A percentile compares a stretch with the other conserved stretches of the same genome.
Evolutionary conservation across 202 grass and related monocot genomes (phyloP).

Genomic region (Eragrostis tef): DNA sequence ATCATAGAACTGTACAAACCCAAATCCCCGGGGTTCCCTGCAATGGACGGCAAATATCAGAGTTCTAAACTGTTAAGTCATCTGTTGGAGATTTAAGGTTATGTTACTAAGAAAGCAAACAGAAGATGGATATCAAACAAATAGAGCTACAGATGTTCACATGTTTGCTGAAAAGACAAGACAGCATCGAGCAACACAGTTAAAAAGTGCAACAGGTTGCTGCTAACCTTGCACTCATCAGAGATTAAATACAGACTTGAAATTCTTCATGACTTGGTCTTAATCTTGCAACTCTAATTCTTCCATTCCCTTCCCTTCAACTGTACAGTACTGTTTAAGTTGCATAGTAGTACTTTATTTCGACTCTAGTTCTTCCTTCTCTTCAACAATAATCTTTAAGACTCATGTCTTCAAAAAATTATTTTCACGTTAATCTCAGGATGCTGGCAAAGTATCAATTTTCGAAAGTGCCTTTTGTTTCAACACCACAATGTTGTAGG

Average conservation of each 20-base stretch:
- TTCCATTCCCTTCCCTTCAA: slow-evolving; percentile 60
- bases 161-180: not conserved
- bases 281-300: slow-evolving; percentile 62
- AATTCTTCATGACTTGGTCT: slow-evolving; percentile 76
- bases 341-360: slow-evolving; percentile 69
- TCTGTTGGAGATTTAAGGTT: slow-evolving; percentile 15
- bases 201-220: slow-evolving; percentile 54
- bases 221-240: slow-evolving; percentile 86
- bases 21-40: slow-evolving; percentile 87
- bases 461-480: not conserved
- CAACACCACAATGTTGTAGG: slow-evolving; percentile 12
- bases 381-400: slow-evolving; percentile 61
- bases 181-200: slow-evolving; percentile 48
- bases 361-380: slow-evolving; percentile 55
- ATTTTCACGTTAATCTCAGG: slow-evolving; percentile 72
- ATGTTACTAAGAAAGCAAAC: slow-evolving; percentile 17
- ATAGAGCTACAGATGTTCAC: slow-evolving; percentile 21
- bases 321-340: slow-evolving; percentile 43
- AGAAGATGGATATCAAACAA: slow-evolving; percentile 16
- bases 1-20: slow-evolving; percentile 90
- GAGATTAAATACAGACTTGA: slow-evolving; percentile 79
- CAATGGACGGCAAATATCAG: not conserved
- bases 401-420: slow-evolving; percentile 74
- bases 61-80: not conserved
- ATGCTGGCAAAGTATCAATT: slow-evolving; percentile 43